phyloP scores from a whole-genome alignment of 2,329 filamentous ascomycete genomes.

The Cadophora sp. region DNA sequence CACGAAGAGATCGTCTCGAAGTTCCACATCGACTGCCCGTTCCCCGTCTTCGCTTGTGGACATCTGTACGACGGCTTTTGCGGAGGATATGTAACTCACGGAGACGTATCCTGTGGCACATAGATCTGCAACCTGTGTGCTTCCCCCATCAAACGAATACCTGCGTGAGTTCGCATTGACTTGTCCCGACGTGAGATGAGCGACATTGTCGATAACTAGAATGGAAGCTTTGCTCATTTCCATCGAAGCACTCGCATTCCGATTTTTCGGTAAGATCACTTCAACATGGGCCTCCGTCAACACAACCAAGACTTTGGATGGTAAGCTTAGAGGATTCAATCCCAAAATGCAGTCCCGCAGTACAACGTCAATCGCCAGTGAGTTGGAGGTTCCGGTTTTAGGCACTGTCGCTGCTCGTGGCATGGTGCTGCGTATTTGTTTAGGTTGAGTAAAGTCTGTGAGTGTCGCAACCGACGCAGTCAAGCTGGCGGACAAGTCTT shows the following conservation, averaged over 20 bases:
- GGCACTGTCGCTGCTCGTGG: constrained; percentile 16
- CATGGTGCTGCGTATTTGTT: constrained; percentile 33
- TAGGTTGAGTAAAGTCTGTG: constrained; percentile 65
- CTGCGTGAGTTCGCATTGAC: constrained; percentile 29
- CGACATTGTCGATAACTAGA: constrained; percentile 79
- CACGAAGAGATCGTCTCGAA: constrained; percentile 86
- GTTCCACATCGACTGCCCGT: constrained; percentile 77
- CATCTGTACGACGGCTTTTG: constrained; percentile 70
- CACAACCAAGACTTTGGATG: constrained; percentile 79
- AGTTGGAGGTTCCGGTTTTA: constrained; percentile 50
- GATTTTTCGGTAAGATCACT: constrained; percentile 69
- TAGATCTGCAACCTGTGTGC: constrained; percentile 59
- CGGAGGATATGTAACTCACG: constrained; percentile 86
- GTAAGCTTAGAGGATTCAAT: constrained; percentile 77
- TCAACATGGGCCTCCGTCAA: constrained; percentile 78
- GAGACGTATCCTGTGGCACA: constrained; percentile 80
- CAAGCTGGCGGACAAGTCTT: constrained; percentile 78
- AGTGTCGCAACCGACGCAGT: constrained; percentile 82
- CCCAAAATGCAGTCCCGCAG: constrained; percentile 84
- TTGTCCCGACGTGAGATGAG: constrained; percentile 47
- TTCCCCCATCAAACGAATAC: constrained; percentile 44
- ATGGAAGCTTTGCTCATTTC: constrained; percentile 82
- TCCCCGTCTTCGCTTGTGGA: constrained; percentile 60
- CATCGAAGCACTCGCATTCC: constrained; percentile 67
- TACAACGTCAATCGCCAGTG: constrained; percentile 74